Base-by-base conservation (phyloP, 495 filamentous ascomycete species). In the Neurospora hispaniola region DNA sequence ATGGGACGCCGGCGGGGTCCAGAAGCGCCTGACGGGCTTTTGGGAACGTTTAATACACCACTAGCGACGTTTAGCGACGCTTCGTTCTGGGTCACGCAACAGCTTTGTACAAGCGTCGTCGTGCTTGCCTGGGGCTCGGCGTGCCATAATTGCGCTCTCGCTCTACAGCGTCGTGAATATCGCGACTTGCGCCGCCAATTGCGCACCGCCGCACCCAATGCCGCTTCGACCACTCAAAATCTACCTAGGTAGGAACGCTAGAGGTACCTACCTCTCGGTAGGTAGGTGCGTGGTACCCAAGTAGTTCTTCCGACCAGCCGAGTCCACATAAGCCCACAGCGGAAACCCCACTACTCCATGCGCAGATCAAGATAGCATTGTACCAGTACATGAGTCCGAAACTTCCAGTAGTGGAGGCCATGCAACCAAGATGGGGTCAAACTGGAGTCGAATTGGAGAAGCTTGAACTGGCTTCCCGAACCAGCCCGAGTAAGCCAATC, bases 281-380 rank as follows among this genome's bases (percentile, higher is more conserved):
- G 35, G 35, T 38, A 38, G 35, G 35, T 38, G 5, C 0, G 35
- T 38, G 35, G 35, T 38, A 38, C 35, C 27, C 27, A 31, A 31
- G 5, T 38, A 38, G 42, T 74, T 69, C 74, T 73, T 73, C 75
- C 71, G 71, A 77, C 44, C 69, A 75, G 39, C 66, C 71, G 73
- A 74, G 70, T 41, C 72, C 69, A 48, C 69, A 18, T 38, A 71
- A 42, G 73, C 41, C 75, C 78, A 80, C 75, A 74, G 71, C 74
- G 74, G 74, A 70, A 77, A 73, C 70, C 79, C 79, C 78, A 79
- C 74, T 42, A 73, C 27, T 72, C 73, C 74, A 78, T 70, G 54
- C 70, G 31, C 70, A 69, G 42, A 42, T 69, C 54, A 4, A 18
- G 54, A 54, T 68, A 70, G 70, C 42, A 73, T 59, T n/a, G 77